Base-by-base conservation (phyloP, 306 rosid genomes). In the Cicer bijugum region DNA sequence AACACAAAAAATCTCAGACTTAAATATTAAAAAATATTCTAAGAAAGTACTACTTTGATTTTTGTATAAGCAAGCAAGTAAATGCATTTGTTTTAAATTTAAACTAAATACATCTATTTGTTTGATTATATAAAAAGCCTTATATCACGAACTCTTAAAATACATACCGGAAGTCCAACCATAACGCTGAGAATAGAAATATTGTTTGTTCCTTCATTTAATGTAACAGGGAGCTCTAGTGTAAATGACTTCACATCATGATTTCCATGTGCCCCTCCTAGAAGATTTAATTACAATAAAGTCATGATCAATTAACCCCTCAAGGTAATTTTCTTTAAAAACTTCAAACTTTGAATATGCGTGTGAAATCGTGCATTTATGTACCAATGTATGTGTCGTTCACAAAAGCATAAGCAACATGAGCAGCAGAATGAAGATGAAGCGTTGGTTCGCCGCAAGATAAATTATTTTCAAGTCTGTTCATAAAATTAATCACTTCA, bases 131-230 rank as follows among this genome's bases (percentile, higher is more conserved):
- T 28, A 28, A 28, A 28, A 28, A 28, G 5, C 5, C 35, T 28
- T 28, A 28, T 28, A 28, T 28, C 35, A 28, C 5, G 35, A 28
- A 3, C 35, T 40, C 8, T 16, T 23, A 12, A 19, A 70, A 61
- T 50, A 47, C 44, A 8, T 77, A 90, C 93, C 82, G 91, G 89
- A 47, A 90, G 71, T 58, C 96, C 96, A 51, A 85, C 96, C 91
- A 90, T 84, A 66, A 82, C 86, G 44, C 93, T 82, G 6, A 85
- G 91, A 39, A 88, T 53, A 67, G 93, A 88, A 82, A 88, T 77
- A 60, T 86, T 80, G 79, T 88, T 86, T 52, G 69, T 69, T 43
- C 93, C 93, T 67, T 84, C 76, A 19, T 55, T 77, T 45, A 88
- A 53, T 8, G 44, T 11, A 51, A 86, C 8, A 0, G 90, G 89